Percentiles rank a stretch among this genome's conserved stretches.
phyloP scores from a whole-genome alignment of 306 rosid genomes.

The Abrus pulchellus region DNA sequence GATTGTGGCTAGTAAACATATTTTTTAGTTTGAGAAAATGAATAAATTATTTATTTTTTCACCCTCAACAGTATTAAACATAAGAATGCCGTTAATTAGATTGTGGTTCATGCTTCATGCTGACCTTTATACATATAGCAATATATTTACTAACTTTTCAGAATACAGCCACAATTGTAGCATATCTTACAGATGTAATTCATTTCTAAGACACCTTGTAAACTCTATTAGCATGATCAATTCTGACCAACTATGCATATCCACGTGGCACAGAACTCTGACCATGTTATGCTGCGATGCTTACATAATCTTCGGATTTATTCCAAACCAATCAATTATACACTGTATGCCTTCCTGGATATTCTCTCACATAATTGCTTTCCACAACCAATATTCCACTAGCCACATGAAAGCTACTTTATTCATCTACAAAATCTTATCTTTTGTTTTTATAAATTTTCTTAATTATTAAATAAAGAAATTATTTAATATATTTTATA shows the following conservation, averaged over 20 bases:
- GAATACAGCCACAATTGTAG: background rate
- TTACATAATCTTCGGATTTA: slow-evolving; percentile 42
- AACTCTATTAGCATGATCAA: background rate
- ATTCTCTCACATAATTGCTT: slow-evolving; percentile 46
- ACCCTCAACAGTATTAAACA: no score
- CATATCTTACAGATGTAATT: background rate
- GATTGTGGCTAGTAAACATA: no score
- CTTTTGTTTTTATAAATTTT: no score
- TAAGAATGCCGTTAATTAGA: no score
- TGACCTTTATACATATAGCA: no score
- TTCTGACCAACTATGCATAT: slow-evolving; percentile 35
- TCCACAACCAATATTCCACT: slow-evolving; percentile 41
- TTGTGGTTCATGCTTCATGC: no score
- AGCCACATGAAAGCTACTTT: background rate
- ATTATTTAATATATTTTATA: no score
- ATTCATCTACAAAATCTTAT: background rate
- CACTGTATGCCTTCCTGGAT: background rate
- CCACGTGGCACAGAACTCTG: slow-evolving; percentile 34
- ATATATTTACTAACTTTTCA: background rate
- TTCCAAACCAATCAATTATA: slow-evolving; percentile 46
- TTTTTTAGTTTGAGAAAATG: no score
- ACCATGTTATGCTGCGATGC: background rate
- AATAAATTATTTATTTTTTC: no score
- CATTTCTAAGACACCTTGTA: background rate
- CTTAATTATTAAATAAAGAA: no score